Base-by-base conservation (phyloP, 352 stramenopile genomes). In the Pythium biforme region DNA sequence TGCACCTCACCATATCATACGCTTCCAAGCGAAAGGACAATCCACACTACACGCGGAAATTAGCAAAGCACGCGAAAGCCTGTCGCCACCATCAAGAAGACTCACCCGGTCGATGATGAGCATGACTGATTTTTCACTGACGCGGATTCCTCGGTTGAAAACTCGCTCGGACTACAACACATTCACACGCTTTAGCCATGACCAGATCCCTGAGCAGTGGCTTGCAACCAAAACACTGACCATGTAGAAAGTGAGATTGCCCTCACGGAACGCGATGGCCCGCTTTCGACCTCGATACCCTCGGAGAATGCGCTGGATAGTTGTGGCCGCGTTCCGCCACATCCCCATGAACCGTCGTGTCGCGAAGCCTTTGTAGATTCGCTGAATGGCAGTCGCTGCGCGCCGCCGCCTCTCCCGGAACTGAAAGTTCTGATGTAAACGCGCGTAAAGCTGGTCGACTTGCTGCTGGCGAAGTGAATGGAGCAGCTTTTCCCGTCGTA, bases 211-310 rank as follows among this genome's bases (percentile, higher is more conserved):
- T 43, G 17, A 43, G 14, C 15, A 43, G 8, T 37, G 31, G n/a
- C 11, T n/a, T 17, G 17, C 26, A 33, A 34, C 17, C 15, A 34
- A 33, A 48, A 47, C 23, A 46, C 63, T 1, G 31, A 69, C 66
- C 79, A 90, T 90, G 59, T 81, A 88, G 39, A 89, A 89, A 0
- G 77, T 86, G 26, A 79, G 81, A 19, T 74, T 89, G 6, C 82
- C 82, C 33, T 89, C 80, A 31, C 79, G 70, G 45, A 91, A 89
- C 37, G 78, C 76, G 33, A 76, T 66, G 17, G 78, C 82, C 26
- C 82, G 72, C 46, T 83, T 74, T 8, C 82, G 64, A 5, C 82
- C 82, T 22, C 71, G 64, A 52, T 77, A 73, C 8, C 82, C 82
- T 3, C 82, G 76, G 53, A 81, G 83, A 0, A 85, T 59, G 4